Evolutionary conservation across 2,329 filamentous ascomycete species (phyloP), one percentile per base, ranked within the genome.

Genomic region (Zalaria sp.): DNA sequence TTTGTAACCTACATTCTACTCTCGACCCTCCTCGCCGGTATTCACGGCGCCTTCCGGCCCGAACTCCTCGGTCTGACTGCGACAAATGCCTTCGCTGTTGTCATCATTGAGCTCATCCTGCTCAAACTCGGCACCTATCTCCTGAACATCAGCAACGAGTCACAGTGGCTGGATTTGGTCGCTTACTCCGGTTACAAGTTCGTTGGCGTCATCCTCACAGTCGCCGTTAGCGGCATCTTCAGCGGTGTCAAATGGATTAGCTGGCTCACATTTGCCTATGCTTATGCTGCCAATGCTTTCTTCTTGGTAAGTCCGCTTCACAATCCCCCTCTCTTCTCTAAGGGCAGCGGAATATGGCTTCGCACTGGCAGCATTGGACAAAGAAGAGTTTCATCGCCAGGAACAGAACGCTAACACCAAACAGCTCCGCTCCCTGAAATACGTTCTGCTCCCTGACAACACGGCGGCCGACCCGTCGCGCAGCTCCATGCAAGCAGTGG

Each of bases 161-260:
- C 83, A 10, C 91, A 96, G 59, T 75, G 96, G 40, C 75, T 96
- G 44, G 91, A 98, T 55, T 66, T 98, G 39, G 81, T 98, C 41
- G 93, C 93, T 4, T 98, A 98, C 65, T 89, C 83, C 2, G 93
- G 93, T 18, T 98, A 98, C 68, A 98, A 98, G 63, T 98, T 98
- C 56, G 89, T 98, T 27, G 91, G 89, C 28, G 87, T 95, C 51
- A 98, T 98, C 46, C 73, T 84, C 39, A 95, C 88, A 0, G 77
- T 96, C 47, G 73, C 83, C 8, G 66, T 89, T 11, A 80, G 84
- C 10, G 84, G 93, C 61, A 71, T 86, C 10, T 64, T 84, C 49
- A 93, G 81, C 43, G 77, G 79, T 8, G 82, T 87, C 36, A 77
- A 79, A 54, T 93, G 83, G 84, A 69, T 87, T 40, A 84, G 86